These are phyloP conservation scores for Neostapfia colusana DNA, from an alignment of 176 grass and related monocot species.

Conservation along the genomic window DNA sequence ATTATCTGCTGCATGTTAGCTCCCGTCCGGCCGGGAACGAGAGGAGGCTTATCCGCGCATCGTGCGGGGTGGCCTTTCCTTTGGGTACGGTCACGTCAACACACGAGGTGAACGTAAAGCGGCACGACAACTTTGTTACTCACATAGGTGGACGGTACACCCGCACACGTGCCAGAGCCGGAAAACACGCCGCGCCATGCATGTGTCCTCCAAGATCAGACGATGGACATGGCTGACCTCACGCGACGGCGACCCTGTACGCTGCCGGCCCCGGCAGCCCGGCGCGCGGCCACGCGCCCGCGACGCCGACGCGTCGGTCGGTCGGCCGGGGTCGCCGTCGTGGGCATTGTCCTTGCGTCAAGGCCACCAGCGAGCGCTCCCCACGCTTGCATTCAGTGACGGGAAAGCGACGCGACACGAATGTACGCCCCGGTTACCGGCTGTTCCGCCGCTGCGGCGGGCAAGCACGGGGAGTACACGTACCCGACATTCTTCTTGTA, in stretches of 20 bases:
- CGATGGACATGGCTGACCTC: background rate
- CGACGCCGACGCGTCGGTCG: slow-evolving; percentile 42
- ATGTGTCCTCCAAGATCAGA: background rate
- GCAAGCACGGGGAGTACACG: background rate
- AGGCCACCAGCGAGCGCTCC: slow-evolving; percentile 30
- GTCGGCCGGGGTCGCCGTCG: slow-evolving; percentile 37
- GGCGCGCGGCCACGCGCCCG: slow-evolving; percentile 37
- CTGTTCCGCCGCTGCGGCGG: too few relatives aligned
- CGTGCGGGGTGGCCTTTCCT: slow-evolving; percentile 16
- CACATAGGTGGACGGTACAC: background rate
- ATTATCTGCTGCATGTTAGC: background rate
- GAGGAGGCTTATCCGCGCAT: slow-evolving; percentile 15
- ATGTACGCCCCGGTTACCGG: background rate
- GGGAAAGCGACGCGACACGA: slow-evolving; percentile 15
- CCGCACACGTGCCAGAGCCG: background rate
- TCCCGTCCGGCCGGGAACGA: slow-evolving; percentile 10
- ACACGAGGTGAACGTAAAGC: slow-evolving; percentile 1
- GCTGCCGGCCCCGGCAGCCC: slow-evolving; percentile 21
- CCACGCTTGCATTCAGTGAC: background rate
- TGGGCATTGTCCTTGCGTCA: slow-evolving; percentile 50
- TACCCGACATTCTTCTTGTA: slow-evolving; percentile 47
- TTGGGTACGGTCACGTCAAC: background rate
- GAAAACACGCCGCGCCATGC: slow-evolving; percentile 5
- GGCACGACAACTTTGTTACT: background rate
- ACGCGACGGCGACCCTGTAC: slow-evolving; percentile 45